A percentile compares a stretch with the other conserved stretches of the same genome.
phyloP scores from a whole-genome alignment of 2,329 filamentous ascomycete genomes.

The Sphaerostilbella broomeana region DNA sequence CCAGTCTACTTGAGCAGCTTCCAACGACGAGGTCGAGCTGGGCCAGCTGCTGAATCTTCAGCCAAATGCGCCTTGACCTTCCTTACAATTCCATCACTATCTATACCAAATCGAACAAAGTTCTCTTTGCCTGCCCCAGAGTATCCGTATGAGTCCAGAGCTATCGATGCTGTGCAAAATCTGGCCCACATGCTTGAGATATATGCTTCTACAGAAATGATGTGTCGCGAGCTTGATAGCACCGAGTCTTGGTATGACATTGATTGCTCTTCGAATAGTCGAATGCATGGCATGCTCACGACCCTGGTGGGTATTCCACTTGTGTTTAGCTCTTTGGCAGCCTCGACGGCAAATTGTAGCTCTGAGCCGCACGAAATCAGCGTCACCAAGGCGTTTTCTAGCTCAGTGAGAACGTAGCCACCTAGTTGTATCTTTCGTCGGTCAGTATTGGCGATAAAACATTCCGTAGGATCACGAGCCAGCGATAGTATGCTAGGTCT shows the following conservation, averaged over 20 bases:
- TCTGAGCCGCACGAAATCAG: slow-evolving; percentile 35
- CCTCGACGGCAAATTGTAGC: slow-evolving; percentile 34
- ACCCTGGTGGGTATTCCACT: slow-evolving; percentile 27
- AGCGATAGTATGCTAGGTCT: slow-evolving; percentile 43
- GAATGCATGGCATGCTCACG: slow-evolving; percentile 33
- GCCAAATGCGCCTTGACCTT: neutral
- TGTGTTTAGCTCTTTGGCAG: slow-evolving; percentile 28
- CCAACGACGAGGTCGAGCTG: no score
- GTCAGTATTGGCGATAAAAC: slow-evolving; percentile 32
- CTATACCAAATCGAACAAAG: neutral
- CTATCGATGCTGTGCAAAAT: neutral
- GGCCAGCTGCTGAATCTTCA: no score
- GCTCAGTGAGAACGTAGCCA: slow-evolving; percentile 40
- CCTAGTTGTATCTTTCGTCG: slow-evolving; percentile 36
- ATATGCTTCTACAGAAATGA: neutral
- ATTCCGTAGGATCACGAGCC: slow-evolving; percentile 22
- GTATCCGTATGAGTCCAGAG: neutral
- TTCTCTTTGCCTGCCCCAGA: neutral
- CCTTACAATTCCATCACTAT: neutral
- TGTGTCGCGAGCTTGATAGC: neutral
- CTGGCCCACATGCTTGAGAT: neutral
- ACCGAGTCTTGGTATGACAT: neutral
- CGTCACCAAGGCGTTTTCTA: slow-evolving; percentile 37
- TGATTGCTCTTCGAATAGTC: slow-evolving; percentile 27
- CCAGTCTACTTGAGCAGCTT: no score